Conservation (phyloP, 305 asterid species). For the Petunia hybrid region DNA sequence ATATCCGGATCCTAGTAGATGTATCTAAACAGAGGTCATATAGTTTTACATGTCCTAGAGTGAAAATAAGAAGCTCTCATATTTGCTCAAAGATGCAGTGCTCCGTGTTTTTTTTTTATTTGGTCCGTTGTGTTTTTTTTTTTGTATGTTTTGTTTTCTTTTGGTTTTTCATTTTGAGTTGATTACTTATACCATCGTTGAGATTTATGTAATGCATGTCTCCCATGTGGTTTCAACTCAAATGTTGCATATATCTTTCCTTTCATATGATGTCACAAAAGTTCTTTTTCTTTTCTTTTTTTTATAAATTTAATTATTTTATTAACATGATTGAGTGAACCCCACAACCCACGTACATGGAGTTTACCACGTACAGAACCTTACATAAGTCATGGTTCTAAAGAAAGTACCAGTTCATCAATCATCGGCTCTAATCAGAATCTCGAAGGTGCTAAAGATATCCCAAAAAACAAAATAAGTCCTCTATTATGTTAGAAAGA, state of each 20-base stretch:
- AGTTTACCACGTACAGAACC: too few species aligned
- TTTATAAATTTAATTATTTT: too few species aligned
- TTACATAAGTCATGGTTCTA: too few species aligned
- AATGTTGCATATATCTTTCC: background rate
- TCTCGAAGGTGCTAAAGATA: too few species aligned
- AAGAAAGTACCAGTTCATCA: too few species aligned
- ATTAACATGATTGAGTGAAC: too few species aligned
- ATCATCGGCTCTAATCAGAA: too few species aligned
- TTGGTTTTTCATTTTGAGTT: background rate
- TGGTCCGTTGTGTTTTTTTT: background rate
- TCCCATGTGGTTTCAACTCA: background rate
- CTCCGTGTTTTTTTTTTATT: background rate
- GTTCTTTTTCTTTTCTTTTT: background rate
- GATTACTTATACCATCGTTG: too few species aligned
- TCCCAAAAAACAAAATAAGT: too few species aligned
- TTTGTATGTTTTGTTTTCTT: background rate
- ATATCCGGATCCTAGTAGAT: constrained; percentile 3
- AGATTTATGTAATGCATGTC: background rate
- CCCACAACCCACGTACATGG: too few species aligned
- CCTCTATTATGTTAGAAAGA: too few species aligned
- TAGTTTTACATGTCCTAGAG: constrained; percentile 8
- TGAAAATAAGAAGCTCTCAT: background rate
- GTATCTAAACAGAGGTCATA: background rate
- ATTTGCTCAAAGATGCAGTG: constrained; percentile 11
- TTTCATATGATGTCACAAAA: constrained; percentile 13